Evolutionary conservation across 805 yeast genomes (phyloP).

Genomic region (Danielia reshetovae): DNA sequence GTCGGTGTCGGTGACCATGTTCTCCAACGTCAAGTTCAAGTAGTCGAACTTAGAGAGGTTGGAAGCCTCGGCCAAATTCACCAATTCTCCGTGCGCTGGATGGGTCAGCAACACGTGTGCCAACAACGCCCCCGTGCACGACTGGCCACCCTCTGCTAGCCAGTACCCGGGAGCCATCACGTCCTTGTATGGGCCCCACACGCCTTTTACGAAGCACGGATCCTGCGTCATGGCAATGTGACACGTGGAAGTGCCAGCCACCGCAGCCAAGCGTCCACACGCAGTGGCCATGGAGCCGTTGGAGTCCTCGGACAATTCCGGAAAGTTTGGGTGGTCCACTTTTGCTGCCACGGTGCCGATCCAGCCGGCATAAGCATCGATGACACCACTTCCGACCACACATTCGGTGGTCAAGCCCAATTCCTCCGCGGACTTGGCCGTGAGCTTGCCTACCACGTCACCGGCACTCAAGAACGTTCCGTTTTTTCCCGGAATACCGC

Average conservation of each 20-base stretch:
- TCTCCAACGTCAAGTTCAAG: constrained; percentile 71
- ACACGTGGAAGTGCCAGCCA: constrained; percentile 98
- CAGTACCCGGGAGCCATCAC: constrained; percentile 86
- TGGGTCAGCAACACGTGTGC: constrained; percentile 86
- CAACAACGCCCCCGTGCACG: constrained; percentile 91
- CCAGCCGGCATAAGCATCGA: constrained; percentile 99
- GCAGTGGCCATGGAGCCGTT: constrained; percentile 51
- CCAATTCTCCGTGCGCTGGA: constrained; percentile 78
- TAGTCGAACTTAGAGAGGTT: constrained; percentile 76
- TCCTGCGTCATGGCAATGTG: constrained; percentile 84
- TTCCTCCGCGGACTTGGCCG: constrained; percentile 65
- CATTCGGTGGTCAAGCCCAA: constrained; percentile 78
- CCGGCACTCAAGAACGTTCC: constrained; percentile 85
- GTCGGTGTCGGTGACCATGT: constrained; percentile 51
- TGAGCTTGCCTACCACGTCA: constrained; percentile 75
- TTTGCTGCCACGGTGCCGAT: constrained; percentile 95
- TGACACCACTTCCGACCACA: constrained; percentile 91
- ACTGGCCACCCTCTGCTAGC: constrained; percentile 99
- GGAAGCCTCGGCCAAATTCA: constrained; percentile 62
- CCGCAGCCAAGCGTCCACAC: constrained; percentile 89
- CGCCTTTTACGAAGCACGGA: constrained; percentile 89
- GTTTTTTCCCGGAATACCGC: constrained; percentile 73
- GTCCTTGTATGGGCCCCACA: constrained; percentile 98
- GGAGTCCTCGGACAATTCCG: constrained; percentile 43
- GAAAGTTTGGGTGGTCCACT: constrained; percentile 57